phyloP scores from a whole-genome alignment of 306 rosid genomes.

The Cucurbita pepo region DNA sequence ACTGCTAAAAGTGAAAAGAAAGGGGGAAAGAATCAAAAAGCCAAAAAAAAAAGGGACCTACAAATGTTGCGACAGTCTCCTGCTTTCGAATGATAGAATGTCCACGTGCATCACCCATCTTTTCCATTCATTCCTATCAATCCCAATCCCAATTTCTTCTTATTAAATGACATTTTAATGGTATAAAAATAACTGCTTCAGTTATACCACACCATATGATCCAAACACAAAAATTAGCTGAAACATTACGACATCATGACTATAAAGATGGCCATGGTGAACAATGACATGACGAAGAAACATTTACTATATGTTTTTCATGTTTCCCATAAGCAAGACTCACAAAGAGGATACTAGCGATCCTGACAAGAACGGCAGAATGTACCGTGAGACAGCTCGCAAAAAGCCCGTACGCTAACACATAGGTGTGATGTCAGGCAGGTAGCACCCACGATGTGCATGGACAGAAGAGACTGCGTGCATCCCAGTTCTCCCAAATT shows the following conservation, averaged over 20 bases:
- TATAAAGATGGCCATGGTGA: background rate
- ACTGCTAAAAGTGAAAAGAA: background rate
- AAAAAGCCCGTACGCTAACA: slow-evolving; percentile 43
- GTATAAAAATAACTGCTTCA: slow-evolving; percentile 27
- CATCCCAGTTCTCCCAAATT: slow-evolving; percentile 79
- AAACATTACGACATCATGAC: background rate
- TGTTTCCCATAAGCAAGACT: slow-evolving; percentile 62
- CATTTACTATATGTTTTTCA: slow-evolving; percentile 15
- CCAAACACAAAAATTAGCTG: slow-evolving; percentile 8
- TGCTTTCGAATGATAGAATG: slow-evolving; percentile 38
- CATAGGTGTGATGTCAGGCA: slow-evolving; percentile 46
- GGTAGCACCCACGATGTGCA: slow-evolving; percentile 25
- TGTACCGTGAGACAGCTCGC: slow-evolving; percentile 95
- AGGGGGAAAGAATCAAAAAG: background rate
- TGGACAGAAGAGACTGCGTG: slow-evolving; percentile 51
- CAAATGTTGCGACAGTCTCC: slow-evolving; percentile 37
- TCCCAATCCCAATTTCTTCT: slow-evolving; percentile 55
- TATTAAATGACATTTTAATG: slow-evolving; percentile 34
- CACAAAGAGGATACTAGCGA: slow-evolving; percentile 98
- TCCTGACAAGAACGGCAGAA: slow-evolving; percentile 94
- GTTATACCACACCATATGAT: slow-evolving; percentile 14
- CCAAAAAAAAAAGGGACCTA: slow-evolving; percentile 34
- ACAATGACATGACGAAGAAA: background rate
- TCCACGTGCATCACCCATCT: slow-evolving; percentile 68
- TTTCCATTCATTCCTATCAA: slow-evolving; percentile 82